A percentile compares a stretch with the other conserved stretches of the same genome.
phyloP scores from a whole-genome alignment of 306 rosid species.

The Sophora flavescens region DNA sequence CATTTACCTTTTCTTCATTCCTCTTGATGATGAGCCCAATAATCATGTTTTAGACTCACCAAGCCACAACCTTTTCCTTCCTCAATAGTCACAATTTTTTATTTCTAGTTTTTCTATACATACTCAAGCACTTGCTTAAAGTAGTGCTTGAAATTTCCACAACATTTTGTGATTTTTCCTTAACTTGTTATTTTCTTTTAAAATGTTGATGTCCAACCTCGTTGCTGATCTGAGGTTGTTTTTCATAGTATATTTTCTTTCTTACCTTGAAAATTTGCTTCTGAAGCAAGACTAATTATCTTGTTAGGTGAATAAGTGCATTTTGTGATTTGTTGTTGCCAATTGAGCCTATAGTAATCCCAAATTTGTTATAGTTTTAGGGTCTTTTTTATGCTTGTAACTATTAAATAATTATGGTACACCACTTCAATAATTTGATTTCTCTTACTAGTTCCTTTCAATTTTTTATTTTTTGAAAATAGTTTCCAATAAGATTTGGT shows the following conservation, averaged over 20 bases:
- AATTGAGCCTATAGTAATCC: not conserved
- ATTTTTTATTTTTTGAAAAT: no score
- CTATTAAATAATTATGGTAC: not conserved
- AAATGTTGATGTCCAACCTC: not conserved
- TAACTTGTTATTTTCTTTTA: not conserved
- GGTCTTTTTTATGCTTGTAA: not conserved
- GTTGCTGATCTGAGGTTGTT: not conserved
- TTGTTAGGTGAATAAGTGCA: not conserved
- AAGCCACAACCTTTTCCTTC: not conserved
- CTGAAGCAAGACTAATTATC: not conserved
- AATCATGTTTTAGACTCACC: slow-evolving; percentile 24
- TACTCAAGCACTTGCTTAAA: not conserved
- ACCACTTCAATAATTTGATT: not conserved
- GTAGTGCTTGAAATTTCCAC: slow-evolving; percentile 1
- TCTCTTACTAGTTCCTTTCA: no score
- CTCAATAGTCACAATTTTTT: not conserved
- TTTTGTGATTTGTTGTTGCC: not conserved
- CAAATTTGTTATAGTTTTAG: not conserved
- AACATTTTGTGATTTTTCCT: not conserved
- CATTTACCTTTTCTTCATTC: slow-evolving; percentile 62
- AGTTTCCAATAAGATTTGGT: no score
- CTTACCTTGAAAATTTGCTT: not conserved
- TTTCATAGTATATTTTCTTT: slow-evolving; percentile 11
- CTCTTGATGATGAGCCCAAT: slow-evolving; percentile 50
- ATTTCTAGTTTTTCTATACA: not conserved